phyloP scores from a whole-genome alignment of 169 alveolate genomes.

The Cryptosporidium baileyi region DNA sequence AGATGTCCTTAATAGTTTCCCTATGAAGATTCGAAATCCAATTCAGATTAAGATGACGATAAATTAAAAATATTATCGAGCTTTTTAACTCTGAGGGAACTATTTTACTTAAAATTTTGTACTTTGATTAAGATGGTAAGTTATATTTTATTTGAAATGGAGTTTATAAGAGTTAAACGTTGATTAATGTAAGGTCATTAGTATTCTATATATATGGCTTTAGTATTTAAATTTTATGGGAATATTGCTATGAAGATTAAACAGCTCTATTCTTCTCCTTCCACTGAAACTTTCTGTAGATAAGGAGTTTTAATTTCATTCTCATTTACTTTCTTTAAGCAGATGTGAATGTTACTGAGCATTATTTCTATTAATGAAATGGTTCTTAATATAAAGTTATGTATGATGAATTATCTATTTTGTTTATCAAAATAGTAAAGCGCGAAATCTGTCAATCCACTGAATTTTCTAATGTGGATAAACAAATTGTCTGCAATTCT shows the following conservation, averaged over 20 bases:
- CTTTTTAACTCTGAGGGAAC: conserved; percentile 71
- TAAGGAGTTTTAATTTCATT: conserved; percentile 9
- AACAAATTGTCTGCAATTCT: conserved; percentile 45
- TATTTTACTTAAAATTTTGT: not conserved
- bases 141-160: too few relatives aligned
- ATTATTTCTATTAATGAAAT: conserved; percentile 10
- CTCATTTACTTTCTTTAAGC: not conserved
- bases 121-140: too few relatives aligned
- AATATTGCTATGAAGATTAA: conserved; percentile 50
- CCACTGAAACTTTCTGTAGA: conserved; percentile 62
- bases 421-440: conserved; percentile 16
- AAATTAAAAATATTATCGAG: conserved; percentile 31
- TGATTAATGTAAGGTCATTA: too few relatives aligned
- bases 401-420: conserved; percentile 19
- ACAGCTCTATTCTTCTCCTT: conserved; percentile 70
- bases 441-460: conserved; percentile 72
- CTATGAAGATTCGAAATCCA: conserved; percentile 55
- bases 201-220: not conserved
- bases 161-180: too few relatives aligned
- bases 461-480: conserved; percentile 44
- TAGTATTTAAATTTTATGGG: not conserved
- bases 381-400: too few relatives aligned
- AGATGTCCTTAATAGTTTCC: not conserved
- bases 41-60: conserved; percentile 29
- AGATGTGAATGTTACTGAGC: conserved; percentile 30